Conservation (phyloP, 225 moss, liverwort and hornwort genomes). For the Asterella californica region DNA sequence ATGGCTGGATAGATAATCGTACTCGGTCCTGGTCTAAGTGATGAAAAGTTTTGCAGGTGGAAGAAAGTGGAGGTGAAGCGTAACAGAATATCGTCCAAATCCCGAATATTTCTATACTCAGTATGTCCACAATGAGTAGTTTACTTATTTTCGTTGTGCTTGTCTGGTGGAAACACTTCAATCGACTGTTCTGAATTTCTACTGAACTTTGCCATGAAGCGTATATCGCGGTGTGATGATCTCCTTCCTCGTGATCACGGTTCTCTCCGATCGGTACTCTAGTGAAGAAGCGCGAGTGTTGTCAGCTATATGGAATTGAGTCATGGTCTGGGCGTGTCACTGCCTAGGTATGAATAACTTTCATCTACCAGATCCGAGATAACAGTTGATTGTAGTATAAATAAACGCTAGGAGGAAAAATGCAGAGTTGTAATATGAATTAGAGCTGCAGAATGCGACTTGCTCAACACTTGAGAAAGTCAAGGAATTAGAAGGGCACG, state of each 20-base stretch:
- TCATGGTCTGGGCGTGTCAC: no score
- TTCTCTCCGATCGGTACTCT: neutral
- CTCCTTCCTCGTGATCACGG: neutral
- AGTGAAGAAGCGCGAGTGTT: neutral
- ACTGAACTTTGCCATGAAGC: neutral
- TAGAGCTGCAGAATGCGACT: slow-evolving; percentile 54
- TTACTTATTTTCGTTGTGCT: neutral
- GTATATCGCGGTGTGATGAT: neutral
- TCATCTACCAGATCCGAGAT: no score
- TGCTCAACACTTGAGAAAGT: slow-evolving; percentile 52
- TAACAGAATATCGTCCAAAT: slow-evolving; percentile 55
- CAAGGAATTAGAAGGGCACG: slow-evolving; percentile 78
- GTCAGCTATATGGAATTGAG: neutral
- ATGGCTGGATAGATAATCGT: neutral
- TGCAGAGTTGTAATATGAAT: slow-evolving; percentile 48
- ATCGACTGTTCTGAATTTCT: neutral
- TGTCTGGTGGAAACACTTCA: neutral
- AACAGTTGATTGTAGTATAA: no score
- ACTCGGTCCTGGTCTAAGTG: neutral
- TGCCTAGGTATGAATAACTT: no score
- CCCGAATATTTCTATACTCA: slow-evolving; percentile 65
- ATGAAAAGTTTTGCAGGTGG: slow-evolving; percentile 42
- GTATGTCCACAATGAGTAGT: neutral
- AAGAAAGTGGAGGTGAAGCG: slow-evolving; percentile 89
- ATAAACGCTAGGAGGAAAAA: no score